Evolutionary conservation across 345 rosid genomes (phyloP), one percentile per base, ranked within the genome.

Genomic region (Salix exigua): DNA sequence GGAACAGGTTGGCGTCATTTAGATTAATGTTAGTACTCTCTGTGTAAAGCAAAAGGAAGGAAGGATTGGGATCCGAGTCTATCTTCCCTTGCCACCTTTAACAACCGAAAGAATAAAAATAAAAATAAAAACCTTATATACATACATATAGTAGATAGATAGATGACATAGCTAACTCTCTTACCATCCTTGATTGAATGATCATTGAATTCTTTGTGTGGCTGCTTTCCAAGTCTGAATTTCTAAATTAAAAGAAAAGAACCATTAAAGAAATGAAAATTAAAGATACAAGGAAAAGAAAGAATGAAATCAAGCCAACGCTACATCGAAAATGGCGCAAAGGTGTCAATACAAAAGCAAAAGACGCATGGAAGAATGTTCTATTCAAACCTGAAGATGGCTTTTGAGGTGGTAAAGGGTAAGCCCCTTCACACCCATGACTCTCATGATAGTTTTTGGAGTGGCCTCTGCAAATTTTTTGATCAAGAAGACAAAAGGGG

Each of bases 391-490:
- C 97, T 96, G 99, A 83, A 96, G 99, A 85, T 96, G 99, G 84
- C 99, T 96, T 91, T 96, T 96, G 82, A 96, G 97, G 86, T 96
- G 99, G 88, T 96, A 96, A 85, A 96, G 99, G 62, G 99, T 96
- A 80, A 96, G 99, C 42, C 99, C 99, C 96, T 96, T 96, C 83
- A 96, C 99, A 80, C 99, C 99, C 99, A 96, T 96, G 75, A 91
- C 99, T 79, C 99, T 96, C 99, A 92, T 94, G 85, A 96, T 96
- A 17, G 98, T 96, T 87, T 96, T 96, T 37, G 99, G 99, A 16
- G 99, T 96, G 25, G 99, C 99, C 88, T 96, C 99, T 96, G 81
- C 72, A 77, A 74, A 75, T 30, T 30, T 9, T 9, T 78, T n/a
- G n/a, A 37, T 53, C 17, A 44, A 46, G 21, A 10, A 44, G 58